phyloP scores from a whole-genome alignment of 768 basidiomycete genomes.

The Hysterangium stoloniferum region DNA sequence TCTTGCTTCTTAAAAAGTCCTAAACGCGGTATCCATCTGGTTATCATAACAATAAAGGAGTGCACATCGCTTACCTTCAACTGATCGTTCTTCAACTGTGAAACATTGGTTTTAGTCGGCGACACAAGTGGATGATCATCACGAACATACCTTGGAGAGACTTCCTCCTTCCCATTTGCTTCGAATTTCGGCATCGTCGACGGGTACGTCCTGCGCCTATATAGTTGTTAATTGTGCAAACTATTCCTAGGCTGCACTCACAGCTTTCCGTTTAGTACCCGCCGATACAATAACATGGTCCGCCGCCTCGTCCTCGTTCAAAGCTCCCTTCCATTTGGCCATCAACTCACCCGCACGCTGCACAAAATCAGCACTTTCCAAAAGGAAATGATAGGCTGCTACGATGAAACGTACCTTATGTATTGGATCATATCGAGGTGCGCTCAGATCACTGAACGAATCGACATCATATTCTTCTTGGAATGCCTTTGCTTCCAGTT shows the following conservation, averaged over 20 bases:
- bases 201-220: slow-evolving; percentile 43
- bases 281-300: slow-evolving; percentile 34
- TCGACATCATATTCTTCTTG: slow-evolving; percentile 78
- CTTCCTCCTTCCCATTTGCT: slow-evolving; percentile 52
- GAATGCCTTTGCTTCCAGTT: slow-evolving; percentile 89
- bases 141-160: slow-evolving; percentile 53
- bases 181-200: slow-evolving; percentile 69
- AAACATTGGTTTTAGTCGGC: neutral
- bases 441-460: slow-evolving; percentile 73
- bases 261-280: slow-evolving; percentile 59
- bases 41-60: slow-evolving; percentile 10
- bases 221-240: slow-evolving; percentile 6
- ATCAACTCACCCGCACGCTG: slow-evolving; percentile 66
- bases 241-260: slow-evolving; percentile 29
- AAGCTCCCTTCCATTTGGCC: slow-evolving; percentile 58
- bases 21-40: slow-evolving; percentile 22
- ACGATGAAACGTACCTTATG: slow-evolving; percentile 51
- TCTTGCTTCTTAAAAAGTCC: slow-evolving; percentile 71
- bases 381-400: slow-evolving; percentile 5
- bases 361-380: slow-evolving; percentile 9
- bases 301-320: slow-evolving; percentile 59
- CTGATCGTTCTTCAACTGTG: slow-evolving; percentile 68
- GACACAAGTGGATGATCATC: neutral
- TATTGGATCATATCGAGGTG: slow-evolving; percentile 69
- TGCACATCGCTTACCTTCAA: slow-evolving; percentile 49